phyloP scores from a whole-genome alignment of 352 stramenopile genomes.

The Phytophthora megakarya region DNA sequence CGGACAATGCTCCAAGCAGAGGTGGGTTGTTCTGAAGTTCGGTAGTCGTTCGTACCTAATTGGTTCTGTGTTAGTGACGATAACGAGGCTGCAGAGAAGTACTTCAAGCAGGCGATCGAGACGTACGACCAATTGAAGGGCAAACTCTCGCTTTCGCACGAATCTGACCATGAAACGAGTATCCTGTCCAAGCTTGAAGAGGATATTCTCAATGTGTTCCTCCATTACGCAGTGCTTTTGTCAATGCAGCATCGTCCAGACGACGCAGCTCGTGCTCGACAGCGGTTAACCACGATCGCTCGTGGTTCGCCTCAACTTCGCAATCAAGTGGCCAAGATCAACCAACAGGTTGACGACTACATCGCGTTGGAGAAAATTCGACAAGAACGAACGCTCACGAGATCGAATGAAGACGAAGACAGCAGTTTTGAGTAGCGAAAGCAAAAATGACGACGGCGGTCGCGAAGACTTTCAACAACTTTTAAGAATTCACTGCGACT shows the following conservation, averaged over 20 bases:
- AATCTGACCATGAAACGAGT: conserved; percentile 4
- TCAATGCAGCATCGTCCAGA: conserved; percentile 15
- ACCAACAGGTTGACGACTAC: conserved; percentile 28
- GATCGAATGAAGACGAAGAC: conserved; percentile 10
- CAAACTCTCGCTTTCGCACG: conserved; percentile 16
- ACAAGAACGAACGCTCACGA: conserved; percentile 16
- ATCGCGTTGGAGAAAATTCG: conserved; percentile 23
- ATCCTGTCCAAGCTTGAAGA: conserved; percentile 16
- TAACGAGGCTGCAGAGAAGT: conserved; percentile 13
- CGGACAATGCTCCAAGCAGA: conserved; percentile 69
- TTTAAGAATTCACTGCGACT: conserved; percentile 36
- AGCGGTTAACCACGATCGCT: conserved; percentile 17
- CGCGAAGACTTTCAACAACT: conserved; percentile 22
- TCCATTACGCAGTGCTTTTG: conserved; percentile 28
- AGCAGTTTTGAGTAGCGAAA: background rate
- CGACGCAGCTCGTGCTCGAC: conserved; percentile 20
- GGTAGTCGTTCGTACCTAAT: background rate
- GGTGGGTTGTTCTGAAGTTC: no score
- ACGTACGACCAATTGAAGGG: conserved; percentile 30
- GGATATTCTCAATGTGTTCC: conserved; percentile 27
- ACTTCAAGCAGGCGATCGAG: conserved; percentile 32
- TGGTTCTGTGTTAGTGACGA: conserved; percentile 6
- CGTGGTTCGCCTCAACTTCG: conserved; percentile 9
- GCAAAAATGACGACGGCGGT: background rate
- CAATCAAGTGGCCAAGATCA: conserved; percentile 23